A percentile compares a stretch with the other conserved stretches of the same genome.
Evolutionary conservation across 805 yeast species (phyloP).

Genomic region (Cyberlindnera maritima): DNA sequence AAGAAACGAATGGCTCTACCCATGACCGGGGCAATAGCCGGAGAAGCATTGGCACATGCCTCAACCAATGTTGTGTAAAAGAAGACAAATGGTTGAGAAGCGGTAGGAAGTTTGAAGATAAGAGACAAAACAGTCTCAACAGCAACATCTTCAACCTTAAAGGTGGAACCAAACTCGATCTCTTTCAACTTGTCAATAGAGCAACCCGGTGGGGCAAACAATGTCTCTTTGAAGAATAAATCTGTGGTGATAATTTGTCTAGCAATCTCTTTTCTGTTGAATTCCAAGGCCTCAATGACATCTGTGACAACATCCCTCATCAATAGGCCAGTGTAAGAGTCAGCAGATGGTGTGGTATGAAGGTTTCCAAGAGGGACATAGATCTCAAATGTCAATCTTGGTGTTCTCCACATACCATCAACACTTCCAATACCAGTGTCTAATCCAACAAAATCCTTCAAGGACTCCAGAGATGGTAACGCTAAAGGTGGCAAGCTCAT

Average conservation of each 20-base stretch:
- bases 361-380: slow-evolving; percentile 53
- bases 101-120: slow-evolving; percentile 69
- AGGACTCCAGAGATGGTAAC: slow-evolving; percentile 36
- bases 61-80: slow-evolving; percentile 83
- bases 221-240: slow-evolving; percentile 60
- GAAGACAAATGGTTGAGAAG: slow-evolving; percentile 68
- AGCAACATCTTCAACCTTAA: slow-evolving; percentile 89
- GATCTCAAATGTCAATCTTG: slow-evolving; percentile 60
- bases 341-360: slow-evolving; percentile 61
- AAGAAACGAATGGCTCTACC: slow-evolving; percentile 89
- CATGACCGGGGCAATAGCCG: slow-evolving; percentile 87
- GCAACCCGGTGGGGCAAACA: slow-evolving; percentile 72
- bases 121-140: slow-evolving; percentile 78
- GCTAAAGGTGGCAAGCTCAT: slow-evolving; percentile 25
- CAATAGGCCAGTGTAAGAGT: slow-evolving; percentile 53
- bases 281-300: slow-evolving; percentile 74
- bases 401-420: slow-evolving; percentile 66
- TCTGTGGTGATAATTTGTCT: slow-evolving; percentile 77
- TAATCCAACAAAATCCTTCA: slow-evolving; percentile 31
- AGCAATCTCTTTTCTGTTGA: slow-evolving; percentile 84
- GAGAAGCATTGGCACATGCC: slow-evolving; percentile 79
- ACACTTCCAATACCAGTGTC: slow-evolving; percentile 45
- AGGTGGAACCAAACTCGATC: slow-evolving; percentile 53
- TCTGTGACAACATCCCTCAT: slow-evolving; percentile 77
- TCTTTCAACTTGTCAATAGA: slow-evolving; percentile 67